Base-by-base conservation (phyloP, 2,329 filamentous ascomycete genomes). In the Fusarium metavorans region DNA sequence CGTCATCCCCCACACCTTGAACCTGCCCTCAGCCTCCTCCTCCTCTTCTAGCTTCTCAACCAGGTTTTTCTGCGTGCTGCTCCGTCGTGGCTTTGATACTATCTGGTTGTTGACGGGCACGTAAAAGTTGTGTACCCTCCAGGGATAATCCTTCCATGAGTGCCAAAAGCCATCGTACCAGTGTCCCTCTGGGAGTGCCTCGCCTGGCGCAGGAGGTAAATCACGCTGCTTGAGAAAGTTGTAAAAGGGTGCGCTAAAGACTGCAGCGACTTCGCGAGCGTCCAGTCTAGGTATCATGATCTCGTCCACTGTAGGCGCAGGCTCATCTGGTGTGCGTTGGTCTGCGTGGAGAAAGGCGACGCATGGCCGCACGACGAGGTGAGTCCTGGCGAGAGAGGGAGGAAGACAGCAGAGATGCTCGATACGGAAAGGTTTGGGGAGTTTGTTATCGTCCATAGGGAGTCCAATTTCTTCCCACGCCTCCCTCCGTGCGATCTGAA, bases 1-100 rank as follows among this genome's bases (percentile, higher is more conserved):
- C 63, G 96, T 98, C 94, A 98, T 96, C 18, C 96, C 96, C 89
- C 95, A 98, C 6, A 98, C 95, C 76, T 93, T 92, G 83, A 97
- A 98, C 41, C 93, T 87, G 4, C 86, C 85, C 5, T 83, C 80
- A 13, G 83, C 81, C 69, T 88, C 84, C 71, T 85, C 80, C 54
- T 85, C 85, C 72, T 88, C 85, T 67, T 89, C 85, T 18, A 88
- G 77, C 70, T 82, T 78, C 68, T 85, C 84, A 5, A 82, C 83
- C 56, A 86, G 78, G 48, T 84, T 82, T 63, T 85, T 84, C 80
- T 90, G 83, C 45, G 80, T 84, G 67, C 83, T 83, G 65, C 60
- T 68, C 27, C 73, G 74, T n/a, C 79, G 75, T 23, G 93, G 91
- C 82, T 89, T 91, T 11, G 90, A 88, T 23, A 95, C 92, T 27